Base-by-base conservation (phyloP, 805 yeast species). In the Nakazawaea ambrosiae region DNA sequence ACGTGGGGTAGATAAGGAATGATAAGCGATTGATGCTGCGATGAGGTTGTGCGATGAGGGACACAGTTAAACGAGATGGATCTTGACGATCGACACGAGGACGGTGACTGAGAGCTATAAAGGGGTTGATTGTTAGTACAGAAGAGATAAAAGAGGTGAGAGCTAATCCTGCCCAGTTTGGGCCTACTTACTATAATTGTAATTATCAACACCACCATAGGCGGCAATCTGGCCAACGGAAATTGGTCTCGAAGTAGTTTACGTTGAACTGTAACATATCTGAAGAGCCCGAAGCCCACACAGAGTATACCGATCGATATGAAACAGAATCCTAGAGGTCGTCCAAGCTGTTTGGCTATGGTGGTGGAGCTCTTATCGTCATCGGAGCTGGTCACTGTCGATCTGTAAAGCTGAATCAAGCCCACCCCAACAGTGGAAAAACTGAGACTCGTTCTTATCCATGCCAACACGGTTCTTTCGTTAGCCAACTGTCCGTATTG, bases 391-490 rank as follows among this genome's bases (percentile, higher is more conserved):
- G n/a, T 27, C 4, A 33, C 20, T 1, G 46, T 46, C 14, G 72
- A 52, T 41, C 73, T 60, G 45, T 73, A 65, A 34, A 78, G 54
- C 46, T 75, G 81, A 0, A 76, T 57, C 4, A 73, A 62, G 5
- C 72, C 75, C 8, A 77, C 61, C 0, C 82, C 82, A 8, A 73
- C 61, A 1, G 78, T 60, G 3, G 71, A 57, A 37, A 75, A 61
- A 17, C 69, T 67, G 20, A 77, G 48, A 2, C 77, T 63, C 0
- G 83, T 76, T 34, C 83, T 59, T 11, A 72, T 46, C 71, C 81
- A 78, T 1, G 83, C 81, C 9, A 78, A 51, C 27, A 69, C 66
- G 1, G 83, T 77, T 43, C 84, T 56, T 45, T 78, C 83, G 45
- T 75, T 76, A 6, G 84, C 78, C 59, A 77, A 63, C 44, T 47